A percentile compares a stretch with the other conserved stretches of the same genome.
phyloP scores from a whole-genome alignment of 108 stramenopile genomes.

The Cyclotella choctawhatcheeana region DNA sequence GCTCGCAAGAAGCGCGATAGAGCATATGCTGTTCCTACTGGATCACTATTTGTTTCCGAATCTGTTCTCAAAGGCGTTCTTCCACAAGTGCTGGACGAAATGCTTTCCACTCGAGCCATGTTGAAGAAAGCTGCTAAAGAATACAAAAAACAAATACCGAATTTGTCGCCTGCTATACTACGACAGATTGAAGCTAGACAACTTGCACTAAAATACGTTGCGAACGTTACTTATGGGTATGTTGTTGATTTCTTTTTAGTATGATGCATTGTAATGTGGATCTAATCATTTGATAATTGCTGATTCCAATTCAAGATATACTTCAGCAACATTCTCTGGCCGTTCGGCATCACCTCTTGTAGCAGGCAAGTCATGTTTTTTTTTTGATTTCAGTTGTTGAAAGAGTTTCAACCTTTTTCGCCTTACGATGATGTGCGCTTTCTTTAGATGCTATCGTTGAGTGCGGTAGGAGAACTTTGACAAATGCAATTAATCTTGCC shows the following conservation, averaged over 20 bases:
- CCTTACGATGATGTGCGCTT: neutral
- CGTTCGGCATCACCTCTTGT: constrained; percentile 94
- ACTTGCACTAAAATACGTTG: constrained; percentile 96
- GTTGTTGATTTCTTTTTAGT: too few species aligned
- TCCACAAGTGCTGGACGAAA: constrained; percentile 96
- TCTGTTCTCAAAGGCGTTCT: constrained; percentile 91
- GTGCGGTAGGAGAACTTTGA: constrained; percentile 88
- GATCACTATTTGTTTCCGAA: constrained; percentile 88
- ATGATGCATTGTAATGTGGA: too few species aligned
- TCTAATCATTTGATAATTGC: too few species aligned
- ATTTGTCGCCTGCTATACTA: constrained; percentile 70
- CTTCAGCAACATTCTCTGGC: constrained; percentile 95
- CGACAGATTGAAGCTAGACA: constrained; percentile 97
- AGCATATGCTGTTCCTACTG: constrained; percentile 89
- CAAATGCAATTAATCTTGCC: constrained; percentile 84
- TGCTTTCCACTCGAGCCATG: constrained; percentile 96
- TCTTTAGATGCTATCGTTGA: constrained; percentile 84
- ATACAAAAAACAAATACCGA: constrained; percentile 72
- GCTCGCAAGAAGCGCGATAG: constrained; percentile 46
- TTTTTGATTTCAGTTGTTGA: neutral
- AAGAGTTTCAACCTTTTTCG: neutral
- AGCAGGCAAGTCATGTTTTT: constrained; percentile 73
- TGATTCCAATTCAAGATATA: too few species aligned
- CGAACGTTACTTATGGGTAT: constrained; percentile 98
- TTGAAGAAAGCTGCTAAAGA: constrained; percentile 93